phyloP scores from a whole-genome alignment of 2,329 filamentous ascomycete species.

The Fusarium cyanostomum region DNA sequence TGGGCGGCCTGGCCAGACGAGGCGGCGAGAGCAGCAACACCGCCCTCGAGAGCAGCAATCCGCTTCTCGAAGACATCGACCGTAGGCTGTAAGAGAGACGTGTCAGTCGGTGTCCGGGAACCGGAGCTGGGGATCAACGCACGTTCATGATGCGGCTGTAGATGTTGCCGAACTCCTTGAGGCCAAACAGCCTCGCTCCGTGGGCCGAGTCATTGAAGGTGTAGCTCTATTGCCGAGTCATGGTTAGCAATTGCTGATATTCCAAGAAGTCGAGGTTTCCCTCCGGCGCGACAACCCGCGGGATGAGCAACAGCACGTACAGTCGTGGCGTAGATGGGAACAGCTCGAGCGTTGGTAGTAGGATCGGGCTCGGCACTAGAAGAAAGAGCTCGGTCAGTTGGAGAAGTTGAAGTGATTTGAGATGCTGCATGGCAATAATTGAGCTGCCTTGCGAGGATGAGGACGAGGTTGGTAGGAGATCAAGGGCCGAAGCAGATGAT shows the following conservation, averaged over 20 bases:
- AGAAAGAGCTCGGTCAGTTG: constrained; percentile 12
- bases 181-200: constrained; percentile 91
- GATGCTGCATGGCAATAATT: background rate
- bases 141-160: constrained; percentile 98
- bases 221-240: constrained; percentile 69
- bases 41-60: constrained; percentile 93
- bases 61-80: constrained; percentile 97
- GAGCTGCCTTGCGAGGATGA: background rate
- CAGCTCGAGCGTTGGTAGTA: constrained; percentile 85
- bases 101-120: background rate
- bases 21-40: constrained; percentile 84
- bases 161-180: constrained; percentile 98
- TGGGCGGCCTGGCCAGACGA: constrained; percentile 90
- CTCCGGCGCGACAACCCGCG: background rate
- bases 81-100: constrained; percentile 71
- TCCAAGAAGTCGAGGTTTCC: background rate
- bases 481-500: background rate
- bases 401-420: background rate
- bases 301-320: constrained; percentile 45
- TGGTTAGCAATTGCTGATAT: constrained; percentile 3
- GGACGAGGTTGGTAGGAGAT: background rate
- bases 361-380: constrained; percentile 81
- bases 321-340: constrained; percentile 96
- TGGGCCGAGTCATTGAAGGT: constrained; percentile 97
- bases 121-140: constrained; percentile 43